Percentiles rank a stretch among this genome's conserved stretches.
Evolutionary conservation across 805 yeast species (phyloP).

Genomic region (Sugiyamaella boreocaroliniensis): DNA sequence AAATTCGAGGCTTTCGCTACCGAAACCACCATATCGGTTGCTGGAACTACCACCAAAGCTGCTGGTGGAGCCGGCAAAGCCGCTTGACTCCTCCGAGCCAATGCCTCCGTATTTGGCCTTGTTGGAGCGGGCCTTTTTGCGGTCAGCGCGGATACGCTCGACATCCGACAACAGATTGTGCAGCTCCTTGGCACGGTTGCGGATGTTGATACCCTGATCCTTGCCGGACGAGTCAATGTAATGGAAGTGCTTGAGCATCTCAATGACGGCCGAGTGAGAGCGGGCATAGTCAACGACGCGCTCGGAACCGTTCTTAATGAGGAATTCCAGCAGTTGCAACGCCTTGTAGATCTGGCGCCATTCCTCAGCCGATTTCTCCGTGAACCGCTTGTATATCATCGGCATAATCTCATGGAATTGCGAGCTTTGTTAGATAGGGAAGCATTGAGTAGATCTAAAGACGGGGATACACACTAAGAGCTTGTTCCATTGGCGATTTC

Average conservation of each 20-base stretch:
- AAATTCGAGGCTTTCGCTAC: constrained; percentile 28
- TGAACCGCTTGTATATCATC: constrained; percentile 57
- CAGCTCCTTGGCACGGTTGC: constrained; percentile 81
- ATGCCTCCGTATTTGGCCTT: constrained; percentile 79
- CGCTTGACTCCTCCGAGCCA: constrained; percentile 36
- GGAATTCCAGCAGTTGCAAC: constrained; percentile 81
- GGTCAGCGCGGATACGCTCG: constrained; percentile 65
- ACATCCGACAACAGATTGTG: constrained; percentile 70
- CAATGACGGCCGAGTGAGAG: constrained; percentile 69
- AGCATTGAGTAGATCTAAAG: not conserved
- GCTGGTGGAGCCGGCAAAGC: constrained; percentile 30
- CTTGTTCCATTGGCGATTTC: constrained; percentile 94
- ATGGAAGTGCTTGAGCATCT: constrained; percentile 88
- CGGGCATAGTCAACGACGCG: constrained; percentile 93
- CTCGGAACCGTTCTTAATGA: constrained; percentile 88
- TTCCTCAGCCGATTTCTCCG: constrained; percentile 91
- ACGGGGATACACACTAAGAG: constrained; percentile 37
- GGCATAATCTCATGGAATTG: constrained; percentile 42
- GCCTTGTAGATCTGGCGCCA: constrained; percentile 98
- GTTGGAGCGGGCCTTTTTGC: constrained; percentile 85
- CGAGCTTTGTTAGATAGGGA: constrained; percentile 3
- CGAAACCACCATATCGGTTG: constrained; percentile 29
- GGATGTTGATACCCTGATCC: constrained; percentile 92
- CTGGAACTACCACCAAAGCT: constrained; percentile 16
- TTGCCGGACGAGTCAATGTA: constrained; percentile 89